Evolutionary conservation across 2,329 filamentous ascomycete species (phyloP), one percentile per base, ranked within the genome.

Genomic region (Fusarium sulawesiense): DNA sequence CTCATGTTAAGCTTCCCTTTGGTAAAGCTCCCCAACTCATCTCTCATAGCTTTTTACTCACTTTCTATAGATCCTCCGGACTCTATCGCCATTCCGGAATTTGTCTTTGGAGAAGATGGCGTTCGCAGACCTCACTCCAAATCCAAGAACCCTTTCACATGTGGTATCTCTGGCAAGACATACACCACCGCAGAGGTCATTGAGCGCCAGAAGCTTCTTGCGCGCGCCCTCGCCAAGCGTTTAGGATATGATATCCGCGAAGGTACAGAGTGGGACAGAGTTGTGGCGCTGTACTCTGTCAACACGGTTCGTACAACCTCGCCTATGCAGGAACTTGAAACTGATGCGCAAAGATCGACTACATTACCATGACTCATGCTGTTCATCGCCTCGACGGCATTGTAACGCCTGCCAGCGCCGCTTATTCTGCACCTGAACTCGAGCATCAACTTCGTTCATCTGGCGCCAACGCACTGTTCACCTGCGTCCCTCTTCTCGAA

Each of bases 201-300:
- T 53, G 84, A 89, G 60, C 86, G 92, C 23, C 87, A 92, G 12
- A 89, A 93, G 29, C 84, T 82, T 56, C 84, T 96, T 23, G 87
- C 93, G 18, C 87, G 91, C 61, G 90, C 87, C 23, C 81, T 97
- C 34, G 86, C 87, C 42, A 89, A 92, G 76, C 88, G 92, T 68
- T 85, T 96, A 63, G 89, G 88, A 45, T 94, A 92, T 86, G 79
- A 85, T 47, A 88, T 91, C 10, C 90, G 92, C 71, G 79, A 88
- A 60, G 92, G 91, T 14, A 88, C 88, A 0, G 92, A 94, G 77
- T 96, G 91, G 91, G 92, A 96, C 75, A 93, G 94, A 78, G 91
- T 94, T 25, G 83, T 93, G 49, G 91, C 85, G 7, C 83, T 94
- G 29, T 97, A 93, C 80, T 90, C 91, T n/a, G 80, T 94, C 63